Percentiles rank a stretch among this genome's conserved stretches.
These are phyloP conservation scores for Pyrus hybrid DNA, from an alignment of 331 rosid species.

Conservation along the genomic window DNA sequence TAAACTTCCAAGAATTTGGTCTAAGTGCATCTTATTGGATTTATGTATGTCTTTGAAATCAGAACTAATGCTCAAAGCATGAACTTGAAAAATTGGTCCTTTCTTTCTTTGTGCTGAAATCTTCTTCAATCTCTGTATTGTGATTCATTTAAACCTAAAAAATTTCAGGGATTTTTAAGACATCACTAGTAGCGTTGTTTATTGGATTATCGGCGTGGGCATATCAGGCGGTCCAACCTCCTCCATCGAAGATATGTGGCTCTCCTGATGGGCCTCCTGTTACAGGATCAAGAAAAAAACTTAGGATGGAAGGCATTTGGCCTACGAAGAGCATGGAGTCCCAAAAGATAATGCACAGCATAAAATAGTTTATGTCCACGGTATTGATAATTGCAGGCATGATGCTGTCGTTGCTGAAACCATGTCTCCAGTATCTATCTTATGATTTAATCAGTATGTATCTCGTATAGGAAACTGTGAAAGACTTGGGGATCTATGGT, in stretches of 20 bases:
- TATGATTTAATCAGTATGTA: background rate
- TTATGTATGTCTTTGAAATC: background rate
- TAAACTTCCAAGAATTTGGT: background rate
- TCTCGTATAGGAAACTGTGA: constrained; percentile 35
- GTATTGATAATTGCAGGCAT: constrained; percentile 52
- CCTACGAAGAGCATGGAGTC: constrained; percentile 76
- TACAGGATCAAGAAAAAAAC: constrained; percentile 66
- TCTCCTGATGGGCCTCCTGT: constrained; percentile 62
- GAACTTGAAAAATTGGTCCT: background rate
- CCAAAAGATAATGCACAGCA: constrained; percentile 52
- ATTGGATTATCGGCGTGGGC: constrained; percentile 68
- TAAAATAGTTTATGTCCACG: constrained; percentile 55
- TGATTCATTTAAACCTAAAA: constrained; percentile 7
- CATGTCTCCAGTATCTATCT: constrained; percentile 45
- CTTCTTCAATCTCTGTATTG: background rate
- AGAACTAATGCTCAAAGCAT: background rate
- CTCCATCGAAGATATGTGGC: constrained; percentile 71
- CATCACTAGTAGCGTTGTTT: constrained; percentile 25
- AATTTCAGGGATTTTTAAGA: constrained; percentile 16
- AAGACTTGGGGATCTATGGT: constrained; percentile 51
- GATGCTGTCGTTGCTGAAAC: constrained; percentile 28
- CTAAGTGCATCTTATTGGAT: background rate
- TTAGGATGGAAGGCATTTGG: constrained; percentile 86
- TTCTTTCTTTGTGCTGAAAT: background rate
- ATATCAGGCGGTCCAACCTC: constrained; percentile 61